Evolutionary conservation across 2,329 filamentous ascomycete species (phyloP).

Genomic region (Sporothrix dimorphospora): DNA sequence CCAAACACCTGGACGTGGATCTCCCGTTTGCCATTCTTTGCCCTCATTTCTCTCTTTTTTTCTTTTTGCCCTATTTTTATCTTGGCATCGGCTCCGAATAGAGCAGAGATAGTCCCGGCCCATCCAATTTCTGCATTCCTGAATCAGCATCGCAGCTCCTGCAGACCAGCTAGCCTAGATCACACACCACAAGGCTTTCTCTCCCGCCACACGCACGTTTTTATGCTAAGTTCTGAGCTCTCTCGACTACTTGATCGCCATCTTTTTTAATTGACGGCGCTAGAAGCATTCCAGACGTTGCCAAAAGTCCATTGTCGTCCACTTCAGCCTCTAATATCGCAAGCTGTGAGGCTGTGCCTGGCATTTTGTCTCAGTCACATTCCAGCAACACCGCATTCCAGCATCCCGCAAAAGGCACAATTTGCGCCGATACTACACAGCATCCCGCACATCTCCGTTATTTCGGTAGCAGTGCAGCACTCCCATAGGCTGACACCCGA

Average conservation of each 20-base stretch:
- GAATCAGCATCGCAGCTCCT: constrained; percentile 3
- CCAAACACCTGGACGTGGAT: neutral
- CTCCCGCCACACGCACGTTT: constrained; percentile 22
- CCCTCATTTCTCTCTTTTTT: neutral
- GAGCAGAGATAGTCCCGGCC: constrained; percentile 5
- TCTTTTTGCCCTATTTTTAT: constrained; percentile 9
- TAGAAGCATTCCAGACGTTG: constrained; percentile 20
- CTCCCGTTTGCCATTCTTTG: neutral
- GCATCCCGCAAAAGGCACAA: neutral
- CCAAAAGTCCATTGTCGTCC: neutral
- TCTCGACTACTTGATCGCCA: constrained; percentile 1
- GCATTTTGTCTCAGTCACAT: constrained; percentile 20
- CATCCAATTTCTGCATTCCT: constrained; percentile 17
- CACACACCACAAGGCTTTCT: neutral
- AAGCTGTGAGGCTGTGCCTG: constrained; percentile 13
- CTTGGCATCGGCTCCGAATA: neutral
- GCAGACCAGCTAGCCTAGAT: neutral
- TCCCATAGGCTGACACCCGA: constrained; percentile 11
- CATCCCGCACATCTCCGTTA: constrained; percentile 3
- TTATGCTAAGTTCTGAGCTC: neutral
- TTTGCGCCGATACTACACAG: neutral
- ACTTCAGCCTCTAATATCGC: neutral
- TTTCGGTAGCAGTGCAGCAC: neutral
- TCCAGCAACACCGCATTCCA: constrained; percentile 22
- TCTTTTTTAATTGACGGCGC: neutral